Percentiles rank a stretch among this genome's conserved stretches.
phyloP scores from a whole-genome alignment of 768 basidiomycete genomes.

The Lactarius tabidus region DNA sequence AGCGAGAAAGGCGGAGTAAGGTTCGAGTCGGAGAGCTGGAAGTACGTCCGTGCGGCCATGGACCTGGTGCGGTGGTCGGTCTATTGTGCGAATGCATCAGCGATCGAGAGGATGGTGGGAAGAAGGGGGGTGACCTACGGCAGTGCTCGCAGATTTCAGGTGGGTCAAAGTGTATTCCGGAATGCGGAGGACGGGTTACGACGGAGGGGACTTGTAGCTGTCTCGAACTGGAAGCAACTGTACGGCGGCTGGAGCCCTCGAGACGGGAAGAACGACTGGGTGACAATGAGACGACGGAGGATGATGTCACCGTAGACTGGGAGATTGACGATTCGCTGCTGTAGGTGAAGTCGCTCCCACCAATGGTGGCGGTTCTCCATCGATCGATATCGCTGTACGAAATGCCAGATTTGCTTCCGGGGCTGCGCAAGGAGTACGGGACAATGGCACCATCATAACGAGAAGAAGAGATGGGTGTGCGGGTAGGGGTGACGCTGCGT shows the following conservation, averaged over 20 bases:
- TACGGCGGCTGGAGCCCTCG: constrained; percentile 2
- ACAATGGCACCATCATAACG: constrained; percentile 9
- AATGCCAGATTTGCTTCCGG: constrained; percentile 16
- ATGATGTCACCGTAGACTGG: constrained; percentile 11
- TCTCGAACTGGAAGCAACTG: background rate
- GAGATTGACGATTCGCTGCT: constrained; percentile 23
- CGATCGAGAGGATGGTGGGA: background rate
- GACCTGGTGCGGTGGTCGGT: constrained; percentile 18
- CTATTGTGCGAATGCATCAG: constrained; percentile 4
- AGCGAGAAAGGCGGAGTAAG: constrained; percentile 25
- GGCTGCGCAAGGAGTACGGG: constrained; percentile 16
- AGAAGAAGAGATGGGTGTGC: constrained; percentile 1
- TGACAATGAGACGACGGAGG: constrained; percentile 16
- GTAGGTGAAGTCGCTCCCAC: constrained; percentile 20
- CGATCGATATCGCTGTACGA: constrained; percentile 21
- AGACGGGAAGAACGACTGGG: constrained; percentile 13
- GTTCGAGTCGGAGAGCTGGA: constrained; percentile 26
- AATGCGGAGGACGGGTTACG: background rate
- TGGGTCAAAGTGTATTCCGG: constrained; percentile 11
- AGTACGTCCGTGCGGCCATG: constrained; percentile 27
- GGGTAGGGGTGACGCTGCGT: constrained; percentile 20
- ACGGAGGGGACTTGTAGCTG: constrained; percentile 1
- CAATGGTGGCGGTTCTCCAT: constrained; percentile 9
- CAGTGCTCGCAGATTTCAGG: constrained; percentile 17
- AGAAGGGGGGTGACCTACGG: constrained; percentile 4